Evolutionary conservation across 2,329 filamentous ascomycete species (phyloP), one percentile per base, ranked within the genome.

Genomic region (Biscogniauxia mediterranea): DNA sequence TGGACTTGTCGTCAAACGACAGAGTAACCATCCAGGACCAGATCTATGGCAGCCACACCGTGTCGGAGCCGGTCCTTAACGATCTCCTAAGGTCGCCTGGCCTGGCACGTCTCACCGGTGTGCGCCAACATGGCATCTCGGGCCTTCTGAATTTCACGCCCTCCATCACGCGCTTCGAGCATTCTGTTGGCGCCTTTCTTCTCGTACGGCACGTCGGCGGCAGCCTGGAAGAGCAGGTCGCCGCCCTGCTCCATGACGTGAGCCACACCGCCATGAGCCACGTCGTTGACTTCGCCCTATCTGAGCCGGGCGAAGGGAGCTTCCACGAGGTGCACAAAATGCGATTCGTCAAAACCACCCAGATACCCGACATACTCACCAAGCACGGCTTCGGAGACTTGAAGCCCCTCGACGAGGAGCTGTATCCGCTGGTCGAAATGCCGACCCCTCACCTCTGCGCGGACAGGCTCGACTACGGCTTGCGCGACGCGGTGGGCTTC

Each of bases 321-420:
- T 78, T 71, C 54, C 76, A 78, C 65, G 76, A 78, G 64, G 71
- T 75, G 3, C 74, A 78, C 66, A 78, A 78, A 66, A 63, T 63
- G 55, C 71, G 75, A 8, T 78, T 74, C 60, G 61, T 78, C 55
- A 54, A 59, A 17, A 74, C 67, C 19, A 77, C 75, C 0, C 54
- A 66, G 20, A 63, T 78, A 0, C 75, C 75, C 3, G 64, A 69
- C 0, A 75, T 77, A 25, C 69, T 78, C 9, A 60, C 66, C 13
- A 67, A 60, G 20, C 70, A 78, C 60, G 70, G 72, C 7, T 68
- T 76, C 51, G 63, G 25, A 1, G 67, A 71, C 32, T 61, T 70
- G 13, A 72, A 68, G 20, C 64, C 69, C 3, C 63, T 78, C n/a
- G 61, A 77, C 5, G 76, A 78, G 61, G 74, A 76, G 55, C 69